phyloP scores from a whole-genome alignment of 257 asterid genomes.

The Leptodermis oblonga region DNA sequence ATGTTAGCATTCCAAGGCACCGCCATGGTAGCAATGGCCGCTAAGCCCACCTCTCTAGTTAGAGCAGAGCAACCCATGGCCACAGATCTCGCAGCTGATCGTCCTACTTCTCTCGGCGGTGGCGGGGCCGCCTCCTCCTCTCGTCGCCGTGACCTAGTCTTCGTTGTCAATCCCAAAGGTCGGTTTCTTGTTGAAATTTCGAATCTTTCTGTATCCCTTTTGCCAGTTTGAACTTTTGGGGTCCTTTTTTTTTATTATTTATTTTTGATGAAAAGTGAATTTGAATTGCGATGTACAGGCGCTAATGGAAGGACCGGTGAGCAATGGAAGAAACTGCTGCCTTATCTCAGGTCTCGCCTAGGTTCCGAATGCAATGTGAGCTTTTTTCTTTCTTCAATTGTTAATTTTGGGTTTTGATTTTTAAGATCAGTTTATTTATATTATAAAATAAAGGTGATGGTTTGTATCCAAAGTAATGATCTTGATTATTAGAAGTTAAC shows the following conservation, averaged over 20 bases:
- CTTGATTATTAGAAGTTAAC: too few relatives aligned
- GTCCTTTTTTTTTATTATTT: too few relatives aligned
- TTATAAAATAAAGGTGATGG: too few relatives aligned
- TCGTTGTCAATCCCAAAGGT: constrained; percentile 92
- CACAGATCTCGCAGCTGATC: constrained; percentile 59
- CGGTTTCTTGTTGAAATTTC: background rate
- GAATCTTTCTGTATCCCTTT: background rate
- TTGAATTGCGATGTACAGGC: constrained; percentile 49
- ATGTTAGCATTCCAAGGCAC: constrained; percentile 31
- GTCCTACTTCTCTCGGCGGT: constrained; percentile 15
- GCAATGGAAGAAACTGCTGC: constrained; percentile 93
- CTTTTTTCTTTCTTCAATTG: background rate
- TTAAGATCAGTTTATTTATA: background rate
- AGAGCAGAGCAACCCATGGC: constrained; percentile 59
- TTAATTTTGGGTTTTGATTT: background rate
- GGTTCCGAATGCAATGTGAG: constrained; percentile 84
- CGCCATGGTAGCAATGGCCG: constrained; percentile 51
- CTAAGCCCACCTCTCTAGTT: constrained; percentile 50
- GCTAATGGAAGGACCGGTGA: constrained; percentile 93
- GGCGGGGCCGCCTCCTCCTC: constrained; percentile 30
- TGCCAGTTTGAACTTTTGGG: constrained; percentile 1
- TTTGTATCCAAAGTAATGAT: background rate
- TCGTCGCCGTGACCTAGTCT: constrained; percentile 81
- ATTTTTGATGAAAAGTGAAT: background rate
- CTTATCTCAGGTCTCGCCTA: constrained; percentile 83